Base-by-base conservation (phyloP, 768 basidiomycete genomes). In the Mycena pura region DNA sequence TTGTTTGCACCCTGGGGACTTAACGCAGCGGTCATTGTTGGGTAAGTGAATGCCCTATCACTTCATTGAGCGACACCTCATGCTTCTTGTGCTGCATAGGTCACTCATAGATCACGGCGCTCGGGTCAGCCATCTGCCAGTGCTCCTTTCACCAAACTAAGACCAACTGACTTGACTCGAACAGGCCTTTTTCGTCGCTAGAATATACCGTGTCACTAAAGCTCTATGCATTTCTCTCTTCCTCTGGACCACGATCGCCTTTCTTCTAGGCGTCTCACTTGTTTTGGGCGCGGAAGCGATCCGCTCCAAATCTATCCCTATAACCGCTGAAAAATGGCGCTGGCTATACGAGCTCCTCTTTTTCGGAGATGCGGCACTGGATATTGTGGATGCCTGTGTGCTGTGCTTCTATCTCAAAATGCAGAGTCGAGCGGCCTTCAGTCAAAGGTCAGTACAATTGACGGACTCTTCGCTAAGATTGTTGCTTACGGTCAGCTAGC, bases 31-130 rank as follows among this genome's bases (percentile, higher is more conserved):
- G 46, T 49, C 8, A 6, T 56, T 14, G 19, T 62, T 17, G 53
- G 60, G 22, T 21, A 9, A 25, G 15, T 62, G 1, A 54, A 47
- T 10, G 59, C 53, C 38, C 59, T 54, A 8, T 14, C 25, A 15
- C 44, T 61, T 4, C 57, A 61, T 34, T 22, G 3, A 6, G 24
- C 36, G 22, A 7, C 17, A 21, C 27, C 22, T 47, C 6, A 31
- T 29, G 25, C 14, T 49, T n/a, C 21, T 21, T 40, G n/a, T n/a
- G 15, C 28, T 5, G 3, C 21, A n/a, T 32, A 61, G 60, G 46
- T 55, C 53, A 14, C 1, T 57, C 1, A 50, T 64, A 11, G 62
- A 64, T 31, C 62, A 64, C 24, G 21, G 51, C 13, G 57, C 59
- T 10, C 62, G 59, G 57, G 62, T 29, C 9, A 17, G 51, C 56